These are phyloP conservation scores for Phylloporus arenicola DNA, from an alignment of 768 basidiomycete species.

Conservation along the genomic window DNA sequence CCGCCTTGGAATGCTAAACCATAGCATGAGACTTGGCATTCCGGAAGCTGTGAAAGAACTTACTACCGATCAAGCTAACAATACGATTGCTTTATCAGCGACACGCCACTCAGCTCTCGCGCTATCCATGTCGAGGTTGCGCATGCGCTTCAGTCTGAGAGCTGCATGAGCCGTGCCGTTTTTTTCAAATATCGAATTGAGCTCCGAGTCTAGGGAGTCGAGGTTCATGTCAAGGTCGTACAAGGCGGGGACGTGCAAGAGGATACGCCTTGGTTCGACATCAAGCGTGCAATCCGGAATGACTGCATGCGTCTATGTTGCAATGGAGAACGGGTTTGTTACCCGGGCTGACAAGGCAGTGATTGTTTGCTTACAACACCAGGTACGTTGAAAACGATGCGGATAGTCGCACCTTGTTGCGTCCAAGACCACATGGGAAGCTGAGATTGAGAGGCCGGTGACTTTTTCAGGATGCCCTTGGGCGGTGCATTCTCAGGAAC, in stretches of 20 bases:
- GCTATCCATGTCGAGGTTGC: slow-evolving; percentile 54
- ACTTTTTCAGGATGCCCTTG: slow-evolving; percentile 43
- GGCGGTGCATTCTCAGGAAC: slow-evolving; percentile 17
- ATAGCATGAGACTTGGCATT: not conserved
- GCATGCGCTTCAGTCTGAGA: slow-evolving; percentile 51
- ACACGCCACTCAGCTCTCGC: slow-evolving; percentile 69
- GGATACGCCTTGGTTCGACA: slow-evolving; percentile 55
- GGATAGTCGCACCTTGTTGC: slow-evolving; percentile 37
- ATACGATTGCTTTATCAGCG: slow-evolving; percentile 43
- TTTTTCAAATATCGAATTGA: slow-evolving; percentile 29
- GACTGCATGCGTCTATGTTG: slow-evolving; percentile 40
- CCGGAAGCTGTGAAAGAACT: slow-evolving; percentile 1
- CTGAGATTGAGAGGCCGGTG: slow-evolving; percentile 5
- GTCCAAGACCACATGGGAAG: slow-evolving; percentile 52
- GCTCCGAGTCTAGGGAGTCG: slow-evolving; percentile 48
- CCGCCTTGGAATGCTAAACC: slow-evolving; percentile 2
- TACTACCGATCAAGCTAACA: slow-evolving; percentile 33
- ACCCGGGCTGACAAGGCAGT: slow-evolving; percentile 7
- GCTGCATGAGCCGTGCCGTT: slow-evolving; percentile 21
- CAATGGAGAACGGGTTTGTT: not conserved
- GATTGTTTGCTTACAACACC: slow-evolving; percentile 43
- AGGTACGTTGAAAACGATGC: slow-evolving; percentile 51
- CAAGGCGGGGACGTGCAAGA: slow-evolving; percentile 44
- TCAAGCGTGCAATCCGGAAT: slow-evolving; percentile 53
- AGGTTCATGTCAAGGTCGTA: slow-evolving; percentile 57